Percentiles rank a stretch among this genome's conserved stretches.
phyloP scores from a whole-genome alignment of 208 protist genomes.

The Wallacemonas sp. region DNA sequence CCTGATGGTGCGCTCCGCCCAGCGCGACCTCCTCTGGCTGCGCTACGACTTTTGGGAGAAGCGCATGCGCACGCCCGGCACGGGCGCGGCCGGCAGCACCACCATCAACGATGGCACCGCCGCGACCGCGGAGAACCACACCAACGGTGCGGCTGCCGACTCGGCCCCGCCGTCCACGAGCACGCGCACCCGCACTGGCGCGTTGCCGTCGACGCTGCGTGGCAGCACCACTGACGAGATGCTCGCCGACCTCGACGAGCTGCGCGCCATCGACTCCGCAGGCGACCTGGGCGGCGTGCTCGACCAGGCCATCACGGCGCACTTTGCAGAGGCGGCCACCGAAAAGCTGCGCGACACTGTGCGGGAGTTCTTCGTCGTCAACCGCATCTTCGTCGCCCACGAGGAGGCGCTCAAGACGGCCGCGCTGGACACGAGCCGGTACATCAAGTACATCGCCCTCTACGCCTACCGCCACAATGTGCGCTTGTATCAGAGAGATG shows the following conservation, averaged over 20 bases:
- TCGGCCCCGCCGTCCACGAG: neutral
- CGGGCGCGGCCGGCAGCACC: neutral
- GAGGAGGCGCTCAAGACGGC: constrained; percentile 30
- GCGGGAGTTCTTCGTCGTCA: constrained; percentile 52
- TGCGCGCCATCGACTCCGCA: constrained; percentile 45
- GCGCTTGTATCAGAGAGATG: constrained; percentile 29
- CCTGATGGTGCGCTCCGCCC: constrained; percentile 81
- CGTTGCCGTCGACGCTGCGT: constrained; percentile 9
- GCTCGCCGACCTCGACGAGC: constrained; percentile 16
- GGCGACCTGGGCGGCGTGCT: constrained; percentile 68
- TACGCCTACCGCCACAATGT: constrained; percentile 54
- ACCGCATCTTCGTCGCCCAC: constrained; percentile 49
- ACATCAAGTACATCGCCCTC: constrained; percentile 87
- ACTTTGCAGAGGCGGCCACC: constrained; percentile 71
- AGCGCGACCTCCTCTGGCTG: constrained; percentile 77
- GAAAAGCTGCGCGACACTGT: constrained; percentile 44
- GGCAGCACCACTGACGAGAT: constrained; percentile 12
- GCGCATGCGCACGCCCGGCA: constrained; percentile 23
- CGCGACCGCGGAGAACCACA: constrained; percentile 4
- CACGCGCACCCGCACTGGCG: neutral
- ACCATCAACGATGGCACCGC: neutral
- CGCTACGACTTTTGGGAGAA: constrained; percentile 89
- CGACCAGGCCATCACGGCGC: constrained; percentile 74
- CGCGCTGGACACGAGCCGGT: constrained; percentile 67
- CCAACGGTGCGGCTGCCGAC: neutral